These are phyloP conservation scores for Cordyceps militaris DNA, from an alignment of 2,329 filamentous ascomycete species.

Conservation along the genomic window DNA sequence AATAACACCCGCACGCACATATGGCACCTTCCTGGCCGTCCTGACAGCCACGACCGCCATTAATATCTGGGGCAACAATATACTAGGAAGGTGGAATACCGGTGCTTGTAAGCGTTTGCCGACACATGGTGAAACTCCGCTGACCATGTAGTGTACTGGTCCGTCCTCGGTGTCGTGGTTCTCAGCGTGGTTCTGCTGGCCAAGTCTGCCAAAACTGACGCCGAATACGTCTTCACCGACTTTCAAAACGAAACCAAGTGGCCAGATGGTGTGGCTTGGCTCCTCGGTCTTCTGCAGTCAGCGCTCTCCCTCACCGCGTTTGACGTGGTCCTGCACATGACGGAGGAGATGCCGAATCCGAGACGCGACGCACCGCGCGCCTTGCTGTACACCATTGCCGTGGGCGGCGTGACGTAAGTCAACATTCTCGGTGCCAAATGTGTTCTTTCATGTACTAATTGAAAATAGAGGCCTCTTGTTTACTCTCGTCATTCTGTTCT, in stretches of 20 bases:
- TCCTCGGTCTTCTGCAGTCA: constrained; percentile 38
- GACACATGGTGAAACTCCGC: neutral
- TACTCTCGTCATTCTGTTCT: constrained; percentile 36
- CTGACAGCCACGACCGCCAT: constrained; percentile 29
- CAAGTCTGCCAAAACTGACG: constrained; percentile 36
- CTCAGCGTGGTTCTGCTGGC: constrained; percentile 36
- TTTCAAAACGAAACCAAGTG: constrained; percentile 40
- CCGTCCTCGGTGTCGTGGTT: constrained; percentile 34
- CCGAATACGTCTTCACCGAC: constrained; percentile 35
- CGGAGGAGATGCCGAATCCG: constrained; percentile 39
- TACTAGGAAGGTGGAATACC: constrained; percentile 36
- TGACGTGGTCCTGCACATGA: constrained; percentile 38
- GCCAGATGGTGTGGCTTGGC: constrained; percentile 40
- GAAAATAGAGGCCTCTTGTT: constrained; percentile 27
- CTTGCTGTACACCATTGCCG: constrained; percentile 35
- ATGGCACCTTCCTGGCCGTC: constrained; percentile 35
- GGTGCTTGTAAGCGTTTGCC: constrained; percentile 25
- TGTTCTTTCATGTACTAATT: neutral
- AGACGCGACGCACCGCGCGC: constrained; percentile 33
- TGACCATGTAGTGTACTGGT: constrained; percentile 32
- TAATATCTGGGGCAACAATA: constrained; percentile 36
- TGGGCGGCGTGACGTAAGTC: constrained; percentile 36
- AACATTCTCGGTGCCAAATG: neutral
- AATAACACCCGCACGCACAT: constrained; percentile 33
- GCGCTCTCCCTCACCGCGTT: constrained; percentile 32